Evolutionary conservation across 2,329 filamentous ascomycete genomes (phyloP).

Genomic region (Phialemonium atrogriseum): DNA sequence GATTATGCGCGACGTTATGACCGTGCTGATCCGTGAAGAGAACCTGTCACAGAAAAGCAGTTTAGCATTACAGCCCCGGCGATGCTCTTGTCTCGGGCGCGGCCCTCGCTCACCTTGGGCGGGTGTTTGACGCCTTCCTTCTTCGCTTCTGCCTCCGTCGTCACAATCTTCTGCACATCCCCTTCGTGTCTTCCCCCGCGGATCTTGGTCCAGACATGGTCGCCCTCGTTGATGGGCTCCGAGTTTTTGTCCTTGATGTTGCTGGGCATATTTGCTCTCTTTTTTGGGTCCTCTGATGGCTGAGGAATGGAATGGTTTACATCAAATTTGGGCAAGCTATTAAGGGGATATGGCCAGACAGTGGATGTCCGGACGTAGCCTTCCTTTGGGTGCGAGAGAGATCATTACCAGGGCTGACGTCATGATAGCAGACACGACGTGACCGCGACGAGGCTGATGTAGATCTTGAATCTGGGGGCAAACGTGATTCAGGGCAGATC

Average conservation of each 20-base stretch:
- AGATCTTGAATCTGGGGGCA: too few relatives aligned
- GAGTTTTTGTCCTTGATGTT: slow-evolving; percentile 24
- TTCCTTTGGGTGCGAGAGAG: too few relatives aligned
- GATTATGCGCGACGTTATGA: slow-evolving; percentile 1
- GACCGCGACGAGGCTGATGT: too few relatives aligned
- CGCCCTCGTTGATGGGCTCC: slow-evolving; percentile 27
- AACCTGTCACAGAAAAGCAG: neutral
- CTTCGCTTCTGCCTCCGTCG: slow-evolving; percentile 23
- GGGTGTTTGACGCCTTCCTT: slow-evolving; percentile 28
- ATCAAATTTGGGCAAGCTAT: too few relatives aligned
- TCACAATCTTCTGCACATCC: slow-evolving; percentile 28
- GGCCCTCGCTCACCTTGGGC: slow-evolving; percentile 28
- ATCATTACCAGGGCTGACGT: too few relatives aligned
- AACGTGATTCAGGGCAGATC: too few relatives aligned
- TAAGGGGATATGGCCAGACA: too few relatives aligned
- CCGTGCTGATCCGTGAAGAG: slow-evolving; percentile 4
- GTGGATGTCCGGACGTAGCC: too few relatives aligned
- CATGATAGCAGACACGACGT: too few relatives aligned
- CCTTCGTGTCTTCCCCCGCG: slow-evolving; percentile 30
- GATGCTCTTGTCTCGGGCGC: too few relatives aligned
- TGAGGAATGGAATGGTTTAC: too few relatives aligned
- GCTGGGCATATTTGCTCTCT: slow-evolving; percentile 11
- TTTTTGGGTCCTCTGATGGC: too few relatives aligned
- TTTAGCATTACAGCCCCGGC: slow-evolving; percentile 2
- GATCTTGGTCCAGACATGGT: slow-evolving; percentile 29